Conservation (phyloP, 2,329 filamentous ascomycete species). For the Aspergillus texensis region DNA sequence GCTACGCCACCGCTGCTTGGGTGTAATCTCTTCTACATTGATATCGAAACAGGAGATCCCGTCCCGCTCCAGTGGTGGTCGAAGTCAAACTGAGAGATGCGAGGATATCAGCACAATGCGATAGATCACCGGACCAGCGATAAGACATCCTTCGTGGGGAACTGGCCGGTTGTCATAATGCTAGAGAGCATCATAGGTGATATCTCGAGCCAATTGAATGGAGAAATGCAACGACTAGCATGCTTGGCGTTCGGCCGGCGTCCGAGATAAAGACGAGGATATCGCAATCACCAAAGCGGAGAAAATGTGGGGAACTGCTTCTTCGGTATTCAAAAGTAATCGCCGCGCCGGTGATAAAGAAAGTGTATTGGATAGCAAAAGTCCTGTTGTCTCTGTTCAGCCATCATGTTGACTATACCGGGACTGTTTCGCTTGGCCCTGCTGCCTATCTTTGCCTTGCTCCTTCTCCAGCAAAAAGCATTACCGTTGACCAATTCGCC, state of each 20-base stretch:
- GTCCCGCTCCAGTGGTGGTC: background rate
- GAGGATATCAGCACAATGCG: background rate
- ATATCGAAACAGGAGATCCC: background rate
- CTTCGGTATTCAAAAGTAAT: conserved; percentile 1
- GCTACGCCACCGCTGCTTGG: background rate
- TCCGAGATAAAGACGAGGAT: conserved; percentile 2
- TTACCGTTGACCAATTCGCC: background rate
- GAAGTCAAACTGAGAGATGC: background rate
- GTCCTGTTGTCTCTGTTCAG: too few species aligned
- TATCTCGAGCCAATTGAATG: background rate
- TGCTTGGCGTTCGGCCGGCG: conserved; percentile 2
- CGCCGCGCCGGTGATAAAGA: background rate
- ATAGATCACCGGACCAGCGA: background rate
- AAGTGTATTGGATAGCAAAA: background rate
- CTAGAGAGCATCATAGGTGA: background rate
- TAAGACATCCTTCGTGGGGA: background rate
- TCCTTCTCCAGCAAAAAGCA: background rate
- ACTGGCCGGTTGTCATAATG: background rate
- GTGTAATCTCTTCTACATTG: background rate
- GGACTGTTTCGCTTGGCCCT: background rate
- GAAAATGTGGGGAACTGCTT: background rate
- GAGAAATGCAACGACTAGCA: background rate
- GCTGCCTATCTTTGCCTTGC: background rate
- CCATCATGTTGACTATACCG: background rate
- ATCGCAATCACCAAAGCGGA: background rate